A percentile compares a stretch with the other conserved stretches of the same genome.
These are phyloP conservation scores for Corylus americana DNA, from an alignment of 306 rosid genomes.

Conservation along the genomic window DNA sequence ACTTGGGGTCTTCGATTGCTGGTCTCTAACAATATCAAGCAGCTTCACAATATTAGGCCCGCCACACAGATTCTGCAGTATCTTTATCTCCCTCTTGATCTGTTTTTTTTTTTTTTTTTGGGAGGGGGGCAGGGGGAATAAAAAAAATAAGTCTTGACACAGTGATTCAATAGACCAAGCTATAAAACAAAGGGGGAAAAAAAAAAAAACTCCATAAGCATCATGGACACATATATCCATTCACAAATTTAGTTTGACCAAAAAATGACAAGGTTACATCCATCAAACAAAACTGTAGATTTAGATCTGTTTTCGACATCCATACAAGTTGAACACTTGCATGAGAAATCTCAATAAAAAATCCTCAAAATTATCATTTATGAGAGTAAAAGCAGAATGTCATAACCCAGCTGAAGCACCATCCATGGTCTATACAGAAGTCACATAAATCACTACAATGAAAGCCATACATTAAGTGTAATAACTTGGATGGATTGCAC, in stretches of 20 bases:
- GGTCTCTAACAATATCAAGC: slow-evolving; percentile 94
- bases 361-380: no score
- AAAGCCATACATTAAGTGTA: neutral
- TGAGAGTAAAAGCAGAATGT: neutral
- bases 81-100: slow-evolving; percentile 96
- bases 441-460: neutral
- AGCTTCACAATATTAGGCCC: slow-evolving; percentile 89
- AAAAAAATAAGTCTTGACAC: slow-evolving; percentile 4
- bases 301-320: slow-evolving; percentile 2
- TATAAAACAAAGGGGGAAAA: neutral
- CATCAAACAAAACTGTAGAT: slow-evolving; percentile 21
- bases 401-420: slow-evolving; percentile 8
- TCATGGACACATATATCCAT: no score
- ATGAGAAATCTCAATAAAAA: slow-evolving; percentile 2
- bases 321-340: slow-evolving; percentile 4
- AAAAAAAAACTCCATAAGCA: neutral
- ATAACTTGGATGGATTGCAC: neutral
- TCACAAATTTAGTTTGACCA: neutral
- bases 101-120: slow-evolving; percentile 31
- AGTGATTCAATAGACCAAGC: neutral
- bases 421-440: neutral
- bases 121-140: neutral
- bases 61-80: slow-evolving; percentile 90
- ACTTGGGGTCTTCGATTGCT: slow-evolving; percentile 95
- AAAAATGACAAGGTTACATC: slow-evolving; percentile 1